A percentile compares a stretch with the other conserved stretches of the same genome.
Conservation (phyloP, 140 eudicot species). For the Anethum foeniculum region DNA sequence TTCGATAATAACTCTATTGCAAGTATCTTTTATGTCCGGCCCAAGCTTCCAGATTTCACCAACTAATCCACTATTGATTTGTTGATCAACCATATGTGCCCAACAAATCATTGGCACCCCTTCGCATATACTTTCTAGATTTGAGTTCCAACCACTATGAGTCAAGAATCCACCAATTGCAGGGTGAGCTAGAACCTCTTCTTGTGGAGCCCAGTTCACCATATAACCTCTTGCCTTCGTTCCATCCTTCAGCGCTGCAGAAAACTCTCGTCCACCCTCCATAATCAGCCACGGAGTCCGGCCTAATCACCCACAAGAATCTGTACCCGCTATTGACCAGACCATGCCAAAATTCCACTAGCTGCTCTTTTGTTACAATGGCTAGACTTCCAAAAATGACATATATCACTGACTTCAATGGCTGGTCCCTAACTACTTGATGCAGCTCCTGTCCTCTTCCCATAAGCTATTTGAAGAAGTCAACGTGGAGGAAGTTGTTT, state of each 20-base stretch:
- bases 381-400: conserved; percentile 44
- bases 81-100: conserved; percentile 40
- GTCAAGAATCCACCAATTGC: conserved; percentile 54
- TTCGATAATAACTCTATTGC: conserved; percentile 32
- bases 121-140: conserved; percentile 34
- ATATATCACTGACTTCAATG: conserved; percentile 39
- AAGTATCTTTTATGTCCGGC: conserved; percentile 43
- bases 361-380: conserved; percentile 36
- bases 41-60: conserved; percentile 40
- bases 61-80: conserved; percentile 40
- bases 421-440: conserved; percentile 43
- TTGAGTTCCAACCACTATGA: conserved; percentile 44
- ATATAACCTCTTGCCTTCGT: conserved; percentile 44
- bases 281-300: conserved; percentile 22
- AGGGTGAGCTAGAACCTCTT: conserved; percentile 42
- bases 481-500: neutral
- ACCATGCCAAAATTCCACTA: conserved; percentile 53
- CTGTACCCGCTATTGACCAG: conserved; percentile 39
- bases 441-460: conserved; percentile 35
- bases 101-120: conserved; percentile 52
- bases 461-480: conserved; percentile 26
- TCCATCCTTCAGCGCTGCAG: conserved; percentile 20
- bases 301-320: conserved; percentile 55
- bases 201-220: conserved; percentile 49
- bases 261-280: no score